Percentiles rank a stretch among this genome's conserved stretches.
Evolutionary conservation across 1,284 basidiomycete species (phyloP).

Genomic region (Malassezia globosa): DNA sequence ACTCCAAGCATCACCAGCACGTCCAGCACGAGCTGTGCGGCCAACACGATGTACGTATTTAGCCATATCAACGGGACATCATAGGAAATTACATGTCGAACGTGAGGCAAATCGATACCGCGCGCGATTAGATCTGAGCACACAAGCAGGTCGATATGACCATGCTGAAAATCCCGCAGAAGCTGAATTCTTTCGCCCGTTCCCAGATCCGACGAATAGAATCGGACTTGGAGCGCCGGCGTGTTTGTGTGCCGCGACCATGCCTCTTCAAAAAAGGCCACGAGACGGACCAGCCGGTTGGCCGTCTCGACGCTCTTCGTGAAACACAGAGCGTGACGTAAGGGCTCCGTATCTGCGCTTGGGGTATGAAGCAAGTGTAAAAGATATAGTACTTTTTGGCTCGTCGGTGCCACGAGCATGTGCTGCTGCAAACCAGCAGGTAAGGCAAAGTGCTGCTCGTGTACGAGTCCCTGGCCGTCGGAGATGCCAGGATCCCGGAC

Average conservation of each 20-base stretch:
- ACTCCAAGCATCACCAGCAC: constrained; percentile 77
- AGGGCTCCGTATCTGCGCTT: constrained; percentile 31
- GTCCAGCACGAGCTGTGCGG: constrained; percentile 80
- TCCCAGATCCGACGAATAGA: constrained; percentile 76
- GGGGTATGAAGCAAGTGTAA: constrained; percentile 69
- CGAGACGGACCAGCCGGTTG: constrained; percentile 64
- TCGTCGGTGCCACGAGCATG: constrained; percentile 68
- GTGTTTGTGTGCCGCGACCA: constrained; percentile 21
- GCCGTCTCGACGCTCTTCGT: constrained; percentile 92
- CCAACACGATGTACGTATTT: constrained; percentile 96
- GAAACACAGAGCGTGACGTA: constrained; percentile 74
- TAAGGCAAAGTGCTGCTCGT: constrained; percentile 33
- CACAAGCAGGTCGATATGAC: constrained; percentile 76
- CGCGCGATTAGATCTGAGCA: constrained; percentile 91
- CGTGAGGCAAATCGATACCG: constrained; percentile 87
- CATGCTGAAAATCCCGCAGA: constrained; percentile 66
- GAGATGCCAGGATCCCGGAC: constrained; percentile 57
- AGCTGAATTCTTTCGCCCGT: constrained; percentile 63
- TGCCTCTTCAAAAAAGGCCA: constrained; percentile 63
- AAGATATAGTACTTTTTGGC: constrained; percentile 76
- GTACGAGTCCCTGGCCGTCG: constrained; percentile 56
- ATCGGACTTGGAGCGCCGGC: constrained; percentile 49
- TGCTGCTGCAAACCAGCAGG: constrained; percentile 49
- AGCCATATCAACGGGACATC: constrained; percentile 86
- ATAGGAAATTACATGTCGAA: constrained; percentile 83